phyloP scores from a whole-genome alignment of 495 filamentous ascomycete genomes.

The Stereocaulon alpinum region DNA sequence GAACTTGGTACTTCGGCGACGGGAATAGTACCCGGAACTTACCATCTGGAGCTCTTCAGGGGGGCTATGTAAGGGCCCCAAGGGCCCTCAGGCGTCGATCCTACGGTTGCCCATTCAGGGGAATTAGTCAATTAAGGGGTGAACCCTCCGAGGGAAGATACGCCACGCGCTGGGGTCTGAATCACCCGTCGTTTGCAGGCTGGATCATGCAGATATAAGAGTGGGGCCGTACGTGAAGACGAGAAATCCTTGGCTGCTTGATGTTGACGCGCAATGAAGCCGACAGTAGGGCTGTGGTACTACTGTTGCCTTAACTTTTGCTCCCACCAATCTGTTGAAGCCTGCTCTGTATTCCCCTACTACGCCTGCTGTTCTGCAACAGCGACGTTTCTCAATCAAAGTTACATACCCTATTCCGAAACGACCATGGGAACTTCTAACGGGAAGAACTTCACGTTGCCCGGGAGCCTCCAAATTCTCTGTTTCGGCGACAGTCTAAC shows the following conservation, averaged over 20 bases:
- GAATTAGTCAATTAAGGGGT: no score
- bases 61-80: no score
- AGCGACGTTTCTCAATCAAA: not conserved
- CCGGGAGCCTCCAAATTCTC: conserved; percentile 33
- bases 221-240: not conserved
- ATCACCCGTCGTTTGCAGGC: not conserved
- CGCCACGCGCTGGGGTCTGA: not conserved
- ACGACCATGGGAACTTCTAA: not conserved
- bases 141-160: no score
- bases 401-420: not conserved
- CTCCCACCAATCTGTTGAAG: not conserved
- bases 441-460: not conserved
- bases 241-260: not conserved
- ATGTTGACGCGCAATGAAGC: not conserved
- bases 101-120: no score
- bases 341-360: conserved; percentile 13
- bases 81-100: no score
- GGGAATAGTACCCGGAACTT: no score
- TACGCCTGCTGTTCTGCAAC: conserved; percentile 13
- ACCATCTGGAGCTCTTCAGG: no score
- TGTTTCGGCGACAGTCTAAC: conserved; percentile 60
- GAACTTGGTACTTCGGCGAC: no score
- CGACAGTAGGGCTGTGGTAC: not conserved
- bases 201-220: not conserved
- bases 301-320: not conserved